Base-by-base conservation (phyloP, 192 early-diverging fungal genomes). In the Lunasporangiospora selenospora region DNA sequence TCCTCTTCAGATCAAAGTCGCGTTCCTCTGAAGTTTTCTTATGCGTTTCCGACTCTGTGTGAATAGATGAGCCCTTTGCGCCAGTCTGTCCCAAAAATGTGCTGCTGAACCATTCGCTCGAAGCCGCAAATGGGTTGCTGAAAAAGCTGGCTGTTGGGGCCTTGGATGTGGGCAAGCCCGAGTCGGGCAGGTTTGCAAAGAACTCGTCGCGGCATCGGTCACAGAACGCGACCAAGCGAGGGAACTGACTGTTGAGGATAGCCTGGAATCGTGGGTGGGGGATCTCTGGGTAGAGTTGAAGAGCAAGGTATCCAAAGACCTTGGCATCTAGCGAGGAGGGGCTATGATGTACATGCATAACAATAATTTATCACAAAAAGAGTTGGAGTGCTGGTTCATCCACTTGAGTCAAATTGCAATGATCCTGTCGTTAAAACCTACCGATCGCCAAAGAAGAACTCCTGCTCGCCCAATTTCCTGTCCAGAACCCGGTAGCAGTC, bases 371-470 rank as follows among this genome's bases (percentile, higher is more conserved):
- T n/a, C n/a, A n/a, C n/a, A n/a, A n/a, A n/a, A n/a, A n/a, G n/a
- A n/a, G n/a, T n/a, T n/a, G n/a, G n/a, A n/a, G n/a, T n/a, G n/a
- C n/a, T n/a, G n/a, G 24, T 27, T 19, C 48, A n/a, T 53, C 44
- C 34, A 33, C 18, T 38, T 4, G 32, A 43, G 4, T 0, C 10
- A 38, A 42, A 13, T n/a, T n/a, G n/a, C n/a, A n/a, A n/a, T n/a
- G n/a, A n/a, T n/a, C n/a, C n/a, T n/a, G 13, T 3, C 11, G 53
- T 30, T 26, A 13, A 29, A 27, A 58, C 62, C 75, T 75, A 88
- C 87, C 59, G 76, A 40, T 86, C 77, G 6, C 93, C 94, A 77
- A 94, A 94, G 59, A 98, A 92, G 66, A 87, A 98, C 2, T 83
- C 79, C 51, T 94, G 82, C 8, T 83, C 71, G 16, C 87, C 90